These are phyloP conservation scores for Sphaerulina musiva DNA, from an alignment of 2,329 filamentous ascomycete genomes.

Conservation along the genomic window DNA sequence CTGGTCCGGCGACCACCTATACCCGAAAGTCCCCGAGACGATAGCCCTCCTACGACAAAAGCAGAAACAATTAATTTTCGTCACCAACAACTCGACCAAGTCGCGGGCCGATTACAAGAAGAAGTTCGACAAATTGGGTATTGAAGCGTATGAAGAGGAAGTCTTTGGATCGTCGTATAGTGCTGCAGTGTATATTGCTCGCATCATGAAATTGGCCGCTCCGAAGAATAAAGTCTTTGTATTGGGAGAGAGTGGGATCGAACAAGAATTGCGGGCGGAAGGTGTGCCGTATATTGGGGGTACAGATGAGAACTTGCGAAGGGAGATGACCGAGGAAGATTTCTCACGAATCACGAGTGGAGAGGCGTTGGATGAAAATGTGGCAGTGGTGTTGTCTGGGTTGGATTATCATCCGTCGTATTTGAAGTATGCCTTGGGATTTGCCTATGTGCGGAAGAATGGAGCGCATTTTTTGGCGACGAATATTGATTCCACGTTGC, in stretches of 20 bases:
- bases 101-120: constrained; percentile 86
- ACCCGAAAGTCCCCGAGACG: constrained; percentile 77
- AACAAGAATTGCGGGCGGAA: constrained; percentile 77
- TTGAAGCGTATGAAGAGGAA: constrained; percentile 62
- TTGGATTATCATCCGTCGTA: constrained; percentile 96
- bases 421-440: constrained; percentile 76
- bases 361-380: constrained; percentile 76
- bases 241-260: constrained; percentile 83
- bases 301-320: constrained; percentile 69
- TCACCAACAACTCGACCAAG: constrained; percentile 98
- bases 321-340: constrained; percentile 74
- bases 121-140: constrained; percentile 59
- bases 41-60: constrained; percentile 72
- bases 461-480: constrained; percentile 87
- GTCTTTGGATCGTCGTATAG: constrained; percentile 96
- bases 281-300: constrained; percentile 76
- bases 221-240: constrained; percentile 91
- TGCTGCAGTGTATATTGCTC: constrained; percentile 88
- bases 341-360: constrained; percentile 66
- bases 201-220: constrained; percentile 72
- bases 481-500: constrained; percentile 85
- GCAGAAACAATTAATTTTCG: constrained; percentile 89
- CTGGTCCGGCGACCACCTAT: constrained; percentile 91
- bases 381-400: constrained; percentile 81
- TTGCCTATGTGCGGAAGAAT: constrained; percentile 68